Base-by-base conservation (phyloP, 768 basidiomycete genomes). In the Leccinum olivaceopallidum region DNA sequence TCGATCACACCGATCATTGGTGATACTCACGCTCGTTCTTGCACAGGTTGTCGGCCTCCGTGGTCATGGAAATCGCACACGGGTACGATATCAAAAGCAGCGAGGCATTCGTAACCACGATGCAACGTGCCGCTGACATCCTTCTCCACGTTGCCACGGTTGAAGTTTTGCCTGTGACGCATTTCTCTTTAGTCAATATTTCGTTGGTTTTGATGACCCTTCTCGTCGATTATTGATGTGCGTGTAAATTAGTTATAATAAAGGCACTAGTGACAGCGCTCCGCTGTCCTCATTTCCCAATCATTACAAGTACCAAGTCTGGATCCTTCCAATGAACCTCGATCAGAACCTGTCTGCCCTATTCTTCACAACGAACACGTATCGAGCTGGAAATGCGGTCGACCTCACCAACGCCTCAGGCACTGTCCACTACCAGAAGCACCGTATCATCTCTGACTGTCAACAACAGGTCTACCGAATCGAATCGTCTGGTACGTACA, bases 281-380 rank as follows among this genome's bases (percentile, higher is more conserved):
- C 16, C 37, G 37, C 42, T 42, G 39, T 42, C 42, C 42, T 42
- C 42, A 20, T 44, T 20, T n/a, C 42, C 4, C 42, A n/a, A n/a
- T 9, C 37, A 39, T 7, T 7, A 30, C 28, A 16, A 16, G 16
- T 37, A 37, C 14, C 34, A 1, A 26, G 26, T 26, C 26, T 37
- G 36, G 36, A 37, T 39, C 37, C 16, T 8, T 24, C 8, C 8
- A 48, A 93, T 93, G 92, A 90, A 89, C 69, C 78, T 94, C 57
- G 92, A 94, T 73, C 83, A 91, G 73, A 94, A 93, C 71, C 78
- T 94, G 12, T 94, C 94, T 78, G 94, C 92, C 4, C 85, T 94
- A 57, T 74, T 82, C 63, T 75, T 92, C 59, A 81, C 82, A 0
- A 83, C 84, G 6, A 83, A 83, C 70, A 74, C 83, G 60, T 80